Conservation (phyloP, 371 early-diverging fungal species). For the Synchytrium microbalum region DNA sequence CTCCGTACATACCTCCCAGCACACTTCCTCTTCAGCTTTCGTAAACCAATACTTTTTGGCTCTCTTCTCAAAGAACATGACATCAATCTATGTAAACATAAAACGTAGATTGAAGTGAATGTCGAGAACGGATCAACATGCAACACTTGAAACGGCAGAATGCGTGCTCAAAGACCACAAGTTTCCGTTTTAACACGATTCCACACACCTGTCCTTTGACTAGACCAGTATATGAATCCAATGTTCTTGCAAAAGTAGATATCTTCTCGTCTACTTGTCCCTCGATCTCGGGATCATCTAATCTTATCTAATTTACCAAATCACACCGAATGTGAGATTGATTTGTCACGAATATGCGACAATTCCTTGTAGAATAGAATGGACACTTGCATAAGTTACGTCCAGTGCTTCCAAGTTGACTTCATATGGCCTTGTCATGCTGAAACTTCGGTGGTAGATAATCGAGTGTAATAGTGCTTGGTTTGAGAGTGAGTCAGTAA, state of each 20-base stretch:
- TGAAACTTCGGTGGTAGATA: conserved; percentile 73
- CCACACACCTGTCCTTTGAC: neutral
- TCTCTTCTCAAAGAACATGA: conserved; percentile 72
- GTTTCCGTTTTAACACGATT: neutral
- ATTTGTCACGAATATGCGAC: neutral
- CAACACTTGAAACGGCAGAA: neutral
- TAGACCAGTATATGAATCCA: too few relatives aligned
- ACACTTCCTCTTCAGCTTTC: conserved; percentile 69
- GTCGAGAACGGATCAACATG: too few relatives aligned
- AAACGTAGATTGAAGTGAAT: neutral
- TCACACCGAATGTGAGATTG: neutral
- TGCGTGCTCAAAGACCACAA: conserved; percentile 1
- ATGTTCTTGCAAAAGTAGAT: too few relatives aligned
- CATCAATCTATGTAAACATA: conserved; percentile 41
- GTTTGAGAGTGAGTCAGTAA: neutral
- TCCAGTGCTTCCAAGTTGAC: conserved; percentile 52
- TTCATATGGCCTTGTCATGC: conserved; percentile 66
- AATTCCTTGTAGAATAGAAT: neutral
- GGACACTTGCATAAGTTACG: conserved; percentile 54
- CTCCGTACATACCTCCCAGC: conserved; percentile 80
- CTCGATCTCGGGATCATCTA: neutral
- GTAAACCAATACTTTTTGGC: conserved; percentile 57
- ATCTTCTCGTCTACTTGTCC: neutral
- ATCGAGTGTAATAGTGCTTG: conserved; percentile 73
- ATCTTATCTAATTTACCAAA: neutral